A percentile compares a stretch with the other conserved stretches of the same genome.
phyloP scores from a whole-genome alignment of 2,329 filamentous ascomycete species.

The Clonostachys chloroleuca region DNA sequence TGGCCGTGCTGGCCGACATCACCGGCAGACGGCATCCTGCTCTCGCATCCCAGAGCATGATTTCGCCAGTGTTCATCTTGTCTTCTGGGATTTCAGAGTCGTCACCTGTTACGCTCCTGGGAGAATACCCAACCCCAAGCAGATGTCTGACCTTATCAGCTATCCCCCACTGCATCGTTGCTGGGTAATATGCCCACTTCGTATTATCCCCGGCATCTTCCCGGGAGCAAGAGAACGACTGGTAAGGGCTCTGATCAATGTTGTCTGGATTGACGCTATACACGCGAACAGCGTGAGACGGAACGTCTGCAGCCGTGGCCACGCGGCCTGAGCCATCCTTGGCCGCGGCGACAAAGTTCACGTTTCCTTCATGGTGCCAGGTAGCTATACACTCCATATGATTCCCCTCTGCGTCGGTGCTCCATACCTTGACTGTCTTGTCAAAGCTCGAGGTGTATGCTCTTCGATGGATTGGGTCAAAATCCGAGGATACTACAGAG shows the following conservation, averaged over 20 bases:
- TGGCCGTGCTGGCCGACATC: constrained; percentile 46
- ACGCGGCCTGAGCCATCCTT: constrained; percentile 41
- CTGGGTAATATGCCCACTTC: constrained; percentile 59
- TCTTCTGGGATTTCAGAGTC: constrained; percentile 56
- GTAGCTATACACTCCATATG: constrained; percentile 36
- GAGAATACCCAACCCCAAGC: constrained; percentile 59
- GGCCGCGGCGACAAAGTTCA: constrained; percentile 58
- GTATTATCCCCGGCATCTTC: constrained; percentile 25
- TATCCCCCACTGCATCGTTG: constrained; percentile 59
- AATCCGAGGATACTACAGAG: constrained; percentile 59
- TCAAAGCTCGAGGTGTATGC: constrained; percentile 61
- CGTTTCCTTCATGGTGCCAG: constrained; percentile 53
- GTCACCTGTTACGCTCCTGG: constrained; percentile 42
- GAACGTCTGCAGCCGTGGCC: constrained; percentile 55
- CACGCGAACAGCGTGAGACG: constrained; percentile 48
- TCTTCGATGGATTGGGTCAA: constrained; percentile 35
- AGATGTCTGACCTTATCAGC: constrained; percentile 39
- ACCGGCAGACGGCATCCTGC: constrained; percentile 39
- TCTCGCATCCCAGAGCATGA: constrained; percentile 53
- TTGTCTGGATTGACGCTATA: constrained; percentile 39
- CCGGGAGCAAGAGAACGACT: constrained; percentile 34
- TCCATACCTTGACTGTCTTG: constrained; percentile 57
- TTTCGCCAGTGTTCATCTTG: constrained; percentile 52
- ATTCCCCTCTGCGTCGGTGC: constrained; percentile 17
- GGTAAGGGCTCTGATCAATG: constrained; percentile 26